Evolutionary conservation across 2,329 filamentous ascomycete species (phyloP).

Genomic region (Penicillium brasilianum): DNA sequence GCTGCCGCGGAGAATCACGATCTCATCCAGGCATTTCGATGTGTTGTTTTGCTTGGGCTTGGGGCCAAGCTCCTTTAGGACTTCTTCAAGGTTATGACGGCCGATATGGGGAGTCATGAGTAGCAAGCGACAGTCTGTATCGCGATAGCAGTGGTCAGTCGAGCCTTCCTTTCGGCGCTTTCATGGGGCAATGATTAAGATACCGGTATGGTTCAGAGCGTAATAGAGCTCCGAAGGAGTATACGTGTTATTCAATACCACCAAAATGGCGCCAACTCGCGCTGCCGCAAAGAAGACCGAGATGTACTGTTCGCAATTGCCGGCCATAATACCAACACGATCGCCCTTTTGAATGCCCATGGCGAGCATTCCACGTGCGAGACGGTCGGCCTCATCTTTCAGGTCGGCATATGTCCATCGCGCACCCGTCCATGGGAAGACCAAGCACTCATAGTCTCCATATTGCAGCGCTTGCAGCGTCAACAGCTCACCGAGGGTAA

Average conservation of each 20-base stretch:
- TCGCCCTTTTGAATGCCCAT: conserved; percentile 72
- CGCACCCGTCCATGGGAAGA: conserved; percentile 76
- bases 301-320: conserved; percentile 63
- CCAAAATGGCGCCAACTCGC: conserved; percentile 68
- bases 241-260: conserved; percentile 83
- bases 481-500: conserved; percentile 74
- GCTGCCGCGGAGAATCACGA: conserved; percentile 66
- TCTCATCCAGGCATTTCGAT: conserved; percentile 50
- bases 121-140: conserved; percentile 69
- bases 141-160: background rate
- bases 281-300: conserved; percentile 75
- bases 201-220: conserved; percentile 72
- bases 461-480: conserved; percentile 71
- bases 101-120: conserved; percentile 75
- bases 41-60: conserved; percentile 38
- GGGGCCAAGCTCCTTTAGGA: conserved; percentile 60
- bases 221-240: conserved; percentile 74
- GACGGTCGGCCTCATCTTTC: conserved; percentile 63
- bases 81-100: conserved; percentile 64
- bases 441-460: conserved; percentile 68
- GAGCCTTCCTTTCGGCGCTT: too few relatives aligned
- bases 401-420: conserved; percentile 74
- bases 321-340: conserved; percentile 74
- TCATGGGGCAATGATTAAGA: conserved; percentile 27
- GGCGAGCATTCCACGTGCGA: conserved; percentile 69